Evolutionary conservation across 192 early-diverging fungal species (phyloP).

Genomic region (Entrophospora sp.): DNA sequence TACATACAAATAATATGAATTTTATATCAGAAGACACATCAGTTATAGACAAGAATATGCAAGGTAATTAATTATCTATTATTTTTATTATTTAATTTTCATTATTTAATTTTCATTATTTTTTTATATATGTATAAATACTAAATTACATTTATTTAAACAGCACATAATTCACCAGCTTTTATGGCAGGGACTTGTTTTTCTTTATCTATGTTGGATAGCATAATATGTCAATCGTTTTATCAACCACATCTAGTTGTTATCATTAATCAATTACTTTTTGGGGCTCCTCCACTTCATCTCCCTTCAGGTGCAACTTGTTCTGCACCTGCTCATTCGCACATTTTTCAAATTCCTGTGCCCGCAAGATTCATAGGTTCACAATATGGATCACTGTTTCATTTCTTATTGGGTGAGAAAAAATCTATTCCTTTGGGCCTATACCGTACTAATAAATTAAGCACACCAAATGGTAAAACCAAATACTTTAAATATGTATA

Average conservation of each 20-base stretch:
- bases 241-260: slow-evolving; percentile 20
- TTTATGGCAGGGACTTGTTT: slow-evolving; percentile 22
- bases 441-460: neutral
- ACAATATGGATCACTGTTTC: slow-evolving; percentile 10
- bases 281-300: slow-evolving; percentile 17
- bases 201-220: slow-evolving; percentile 18
- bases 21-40: slow-evolving; percentile 21
- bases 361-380: neutral
- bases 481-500: slow-evolving; percentile 14
- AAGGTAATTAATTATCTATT: neutral
- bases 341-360: slow-evolving; percentile 10
- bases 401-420: neutral
- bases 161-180: slow-evolving; percentile 19
- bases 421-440: slow-evolving; percentile 15
- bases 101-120: neutral
- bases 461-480: neutral
- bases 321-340: slow-evolving; percentile 13
- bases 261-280: slow-evolving; percentile 17
- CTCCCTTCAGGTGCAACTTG: slow-evolving; percentile 8
- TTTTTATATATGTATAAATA: no score
- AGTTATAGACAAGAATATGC: slow-evolving; percentile 12
- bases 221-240: slow-evolving; percentile 22
- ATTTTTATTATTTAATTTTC: neutral
- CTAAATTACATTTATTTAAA: neutral
- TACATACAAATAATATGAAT: slow-evolving; percentile 21